Conservation (phyloP, 179 eudicot genomes). For the Actinidia chinensis region DNA sequence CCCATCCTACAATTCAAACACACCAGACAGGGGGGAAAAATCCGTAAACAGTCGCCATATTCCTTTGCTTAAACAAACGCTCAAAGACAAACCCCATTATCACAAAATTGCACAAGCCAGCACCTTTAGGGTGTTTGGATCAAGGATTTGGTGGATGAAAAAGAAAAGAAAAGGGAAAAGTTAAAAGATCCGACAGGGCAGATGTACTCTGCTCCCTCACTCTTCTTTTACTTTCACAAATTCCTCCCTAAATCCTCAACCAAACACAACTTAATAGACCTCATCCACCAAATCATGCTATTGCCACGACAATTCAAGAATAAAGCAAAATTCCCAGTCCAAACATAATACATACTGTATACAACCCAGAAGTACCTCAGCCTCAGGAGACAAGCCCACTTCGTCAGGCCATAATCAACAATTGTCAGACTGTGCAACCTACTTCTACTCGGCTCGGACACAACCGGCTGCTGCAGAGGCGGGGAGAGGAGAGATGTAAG, state of each 20-base stretch:
- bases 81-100: not conserved
- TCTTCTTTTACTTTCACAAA: no score
- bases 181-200: no score
- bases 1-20: slow-evolving; percentile 53
- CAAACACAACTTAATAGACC: not conserved
- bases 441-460: slow-evolving; percentile 19
- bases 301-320: not conserved
- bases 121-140: not conserved
- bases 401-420: slow-evolving; percentile 84
- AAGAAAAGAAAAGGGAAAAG: no score
- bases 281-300: not conserved
- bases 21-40: slow-evolving; percentile 8
- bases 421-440: slow-evolving; percentile 47
- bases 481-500: slow-evolving; percentile 8
- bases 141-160: no score
- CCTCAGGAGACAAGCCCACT: slow-evolving; percentile 71
- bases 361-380: slow-evolving; percentile 54
- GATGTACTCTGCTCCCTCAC: no score
- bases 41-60: not conserved
- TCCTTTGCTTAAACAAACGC: not conserved
- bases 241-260: no score
- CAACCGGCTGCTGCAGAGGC: slow-evolving; percentile 4
- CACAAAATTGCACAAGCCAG: not conserved
- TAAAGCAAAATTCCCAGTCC: not conserved
- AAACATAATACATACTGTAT: no score